Evolutionary conservation across 2,329 filamentous ascomycete genomes (phyloP), one percentile per base, ranked within the genome.

Genomic region (Lecanoromycetidae sp.): DNA sequence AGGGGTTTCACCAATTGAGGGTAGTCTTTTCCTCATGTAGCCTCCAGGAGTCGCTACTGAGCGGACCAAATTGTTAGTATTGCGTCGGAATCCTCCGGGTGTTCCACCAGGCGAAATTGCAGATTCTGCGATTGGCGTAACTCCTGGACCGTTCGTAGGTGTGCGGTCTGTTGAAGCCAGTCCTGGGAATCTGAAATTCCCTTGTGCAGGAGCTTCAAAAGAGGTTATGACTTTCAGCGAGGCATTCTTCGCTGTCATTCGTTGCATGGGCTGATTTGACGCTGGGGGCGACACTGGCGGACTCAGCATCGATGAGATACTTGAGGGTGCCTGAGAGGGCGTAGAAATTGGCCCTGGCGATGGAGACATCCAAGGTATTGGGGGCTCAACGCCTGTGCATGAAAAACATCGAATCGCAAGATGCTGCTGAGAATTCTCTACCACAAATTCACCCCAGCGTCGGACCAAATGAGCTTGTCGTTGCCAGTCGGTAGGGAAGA

Each of bases 361-460:
- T 8, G 90, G 87, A 7, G 88, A 94, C 17, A 81, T 77, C 88
- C 87, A 95, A 1, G 86, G 82, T 61, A 91, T 87, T 0, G 82
- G 79, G 0, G 85, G 83, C 60, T 95, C 87, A 17, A 82, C 74
- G 20, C 84, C 87, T 15, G 87, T 91, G 62, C 90, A 95, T 40
- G 90, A 87, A 62, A 95, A 95, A 65, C 80, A 96, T 57, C 88
- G 75, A 40, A 95, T 91, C 15, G 91, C 91, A 37, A 98, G 71
- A 57, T 94, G 85, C 55, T 91, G 84, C 57, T 94, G 84, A 13
- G 84, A 83, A 57, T 91, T 82, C 53, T 84, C 81, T 10, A 95
- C 81, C 30, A 90, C 86, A 69, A 84, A 81, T 58, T 95, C 90
- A 49, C 91, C 91, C 91, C 91, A 98, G 69, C 91, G 90, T 56